phyloP scores from a whole-genome alignment of 2,329 filamentous ascomycete species.

The Aspergillus vadensis region DNA sequence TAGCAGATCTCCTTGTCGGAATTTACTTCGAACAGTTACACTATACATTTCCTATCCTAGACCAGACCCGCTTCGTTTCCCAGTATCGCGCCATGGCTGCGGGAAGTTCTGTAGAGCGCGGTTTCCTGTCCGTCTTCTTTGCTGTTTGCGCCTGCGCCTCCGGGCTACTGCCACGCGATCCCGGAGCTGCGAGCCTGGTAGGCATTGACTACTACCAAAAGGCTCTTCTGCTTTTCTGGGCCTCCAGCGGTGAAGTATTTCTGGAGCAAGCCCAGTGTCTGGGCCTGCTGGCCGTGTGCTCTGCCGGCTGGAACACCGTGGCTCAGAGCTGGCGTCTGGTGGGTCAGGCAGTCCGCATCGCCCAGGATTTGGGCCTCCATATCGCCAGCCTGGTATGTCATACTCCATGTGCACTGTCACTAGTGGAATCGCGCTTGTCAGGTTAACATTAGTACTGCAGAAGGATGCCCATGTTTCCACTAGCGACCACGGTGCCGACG shows the following conservation, averaged over 20 bases:
- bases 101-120: background rate
- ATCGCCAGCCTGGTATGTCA: background rate
- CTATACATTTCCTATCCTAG: constrained; percentile 8
- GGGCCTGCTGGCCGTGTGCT: background rate
- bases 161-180: constrained; percentile 1
- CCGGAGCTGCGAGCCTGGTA: background rate
- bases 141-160: constrained; percentile 8
- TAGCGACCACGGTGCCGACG: background rate
- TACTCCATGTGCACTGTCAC: too few species aligned
- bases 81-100: background rate
- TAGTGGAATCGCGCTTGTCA: too few species aligned
- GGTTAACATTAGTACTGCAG: too few species aligned
- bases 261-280: constrained; percentile 7
- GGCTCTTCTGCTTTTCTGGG: constrained; percentile 3
- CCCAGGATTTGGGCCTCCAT: constrained; percentile 7
- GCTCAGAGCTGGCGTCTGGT: constrained; percentile 3
- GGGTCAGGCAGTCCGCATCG: constrained; percentile 2
- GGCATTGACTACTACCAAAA: constrained; percentile 9
- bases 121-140: constrained; percentile 1
- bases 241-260: constrained; percentile 1
- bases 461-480: too few species aligned
- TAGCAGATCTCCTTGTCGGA: constrained; percentile 1
- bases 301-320: constrained; percentile 6
- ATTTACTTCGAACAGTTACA: constrained; percentile 9
- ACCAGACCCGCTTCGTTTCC: constrained; percentile 4